These are phyloP conservation scores for Fusarium sp. DNA, from an alignment of 2,329 filamentous ascomycete genomes.

Conservation along the genomic window DNA sequence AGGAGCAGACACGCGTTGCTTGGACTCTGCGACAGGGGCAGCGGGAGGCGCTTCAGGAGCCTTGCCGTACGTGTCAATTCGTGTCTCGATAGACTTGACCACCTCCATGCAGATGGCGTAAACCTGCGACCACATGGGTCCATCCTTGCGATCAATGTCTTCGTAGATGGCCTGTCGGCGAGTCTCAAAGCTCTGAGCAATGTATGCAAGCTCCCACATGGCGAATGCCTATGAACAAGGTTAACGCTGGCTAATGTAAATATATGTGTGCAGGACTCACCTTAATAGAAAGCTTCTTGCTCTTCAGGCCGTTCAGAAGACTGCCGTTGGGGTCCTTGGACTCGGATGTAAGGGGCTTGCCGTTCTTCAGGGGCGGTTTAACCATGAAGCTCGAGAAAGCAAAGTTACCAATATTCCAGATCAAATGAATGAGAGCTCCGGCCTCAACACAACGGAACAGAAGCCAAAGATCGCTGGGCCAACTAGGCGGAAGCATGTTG, in stretches of 20 bases:
- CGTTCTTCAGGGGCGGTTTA: conserved; percentile 84
- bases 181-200: conserved; percentile 78
- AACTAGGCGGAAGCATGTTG: conserved; percentile 68
- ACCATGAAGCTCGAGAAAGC: conserved; percentile 85
- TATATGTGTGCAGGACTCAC: conserved; percentile 54
- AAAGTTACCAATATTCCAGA: conserved; percentile 82
- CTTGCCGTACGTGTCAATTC: conserved; percentile 72
- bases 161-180: conserved; percentile 84
- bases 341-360: conserved; percentile 83
- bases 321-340: conserved; percentile 94
- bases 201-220: conserved; percentile 88
- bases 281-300: conserved; percentile 81
- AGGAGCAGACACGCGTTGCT: conserved; percentile 53
- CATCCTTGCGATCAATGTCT: conserved; percentile 85
- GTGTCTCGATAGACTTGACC: conserved; percentile 72
- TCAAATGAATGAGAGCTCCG: conserved; percentile 72
- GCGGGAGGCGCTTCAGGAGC: conserved; percentile 51
- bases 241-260: conserved; percentile 30
- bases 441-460: conserved; percentile 68
- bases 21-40: conserved; percentile 47
- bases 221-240: conserved; percentile 73
- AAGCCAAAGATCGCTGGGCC: conserved; percentile 67
- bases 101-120: conserved; percentile 75
- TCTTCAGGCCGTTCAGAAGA: conserved; percentile 83
- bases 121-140: conserved; percentile 84